A percentile compares a stretch with the other conserved stretches of the same genome.
phyloP scores from a whole-genome alignment of 1,284 basidiomycete species.

The Trichosporon ovoides region DNA sequence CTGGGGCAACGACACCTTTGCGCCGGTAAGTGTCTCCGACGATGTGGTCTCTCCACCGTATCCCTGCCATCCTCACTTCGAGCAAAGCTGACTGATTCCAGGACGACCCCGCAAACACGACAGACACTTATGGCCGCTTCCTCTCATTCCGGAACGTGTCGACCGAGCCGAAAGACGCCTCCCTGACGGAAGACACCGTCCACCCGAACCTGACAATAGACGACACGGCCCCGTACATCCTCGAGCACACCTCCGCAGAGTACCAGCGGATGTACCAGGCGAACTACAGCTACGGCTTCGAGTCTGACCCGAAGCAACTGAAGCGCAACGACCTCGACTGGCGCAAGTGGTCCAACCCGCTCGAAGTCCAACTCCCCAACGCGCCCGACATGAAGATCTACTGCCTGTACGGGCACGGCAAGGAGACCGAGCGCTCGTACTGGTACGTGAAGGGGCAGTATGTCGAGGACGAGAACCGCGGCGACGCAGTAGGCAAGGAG shows the following conservation, averaged over 20 bases:
- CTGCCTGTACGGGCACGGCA: slow-evolving; percentile 93
- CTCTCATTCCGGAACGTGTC: slow-evolving; percentile 65
- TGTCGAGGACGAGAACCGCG: slow-evolving; percentile 59
- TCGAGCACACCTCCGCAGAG: slow-evolving; percentile 73
- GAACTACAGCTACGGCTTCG: slow-evolving; percentile 93
- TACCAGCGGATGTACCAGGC: slow-evolving; percentile 84
- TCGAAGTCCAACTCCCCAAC: slow-evolving; percentile 57
- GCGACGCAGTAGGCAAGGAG: slow-evolving; percentile 51
- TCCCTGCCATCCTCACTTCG: too few relatives aligned
- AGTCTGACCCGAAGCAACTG: slow-evolving; percentile 64
- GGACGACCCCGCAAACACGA: slow-evolving; percentile 64
- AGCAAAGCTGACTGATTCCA: too few relatives aligned
- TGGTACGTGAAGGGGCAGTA: slow-evolving; percentile 67
- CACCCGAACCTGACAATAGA: slow-evolving; percentile 71
- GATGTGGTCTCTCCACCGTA: too few relatives aligned
- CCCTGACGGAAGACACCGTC: slow-evolving; percentile 45
- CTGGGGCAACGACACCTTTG: slow-evolving; percentile 66
- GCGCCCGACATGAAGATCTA: slow-evolving; percentile 91
- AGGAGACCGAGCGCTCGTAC: slow-evolving; percentile 73
- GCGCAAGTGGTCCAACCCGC: slow-evolving; percentile 31
- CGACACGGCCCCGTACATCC: slow-evolving; percentile 71
- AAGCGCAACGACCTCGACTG: slow-evolving; percentile 65
- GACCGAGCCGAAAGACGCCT: slow-evolving; percentile 28
- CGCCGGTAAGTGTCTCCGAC: too few relatives aligned
- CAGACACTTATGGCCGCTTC: slow-evolving; percentile 72